Evolutionary conservation across 2,329 filamentous ascomycete genomes (phyloP).

Genomic region (Alternaria rosae): DNA sequence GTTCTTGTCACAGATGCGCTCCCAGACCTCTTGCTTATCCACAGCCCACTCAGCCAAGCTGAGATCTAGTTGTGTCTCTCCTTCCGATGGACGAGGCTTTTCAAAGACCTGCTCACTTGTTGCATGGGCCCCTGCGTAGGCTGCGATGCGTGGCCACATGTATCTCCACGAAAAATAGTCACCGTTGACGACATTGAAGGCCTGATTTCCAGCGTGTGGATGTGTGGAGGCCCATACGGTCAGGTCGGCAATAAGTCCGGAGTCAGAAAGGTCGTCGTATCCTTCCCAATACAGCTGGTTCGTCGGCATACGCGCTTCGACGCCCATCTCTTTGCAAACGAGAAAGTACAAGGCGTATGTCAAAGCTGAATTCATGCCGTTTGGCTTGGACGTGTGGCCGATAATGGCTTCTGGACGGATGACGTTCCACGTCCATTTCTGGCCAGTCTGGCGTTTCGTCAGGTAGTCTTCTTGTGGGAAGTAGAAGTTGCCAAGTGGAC

Average conservation of each 20-base stretch:
- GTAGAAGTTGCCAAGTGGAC: conserved; percentile 11
- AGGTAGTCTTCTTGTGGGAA: conserved; percentile 16
- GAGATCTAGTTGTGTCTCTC: conserved; percentile 2
- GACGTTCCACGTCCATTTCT: conserved; percentile 5
- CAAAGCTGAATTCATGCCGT: conserved; percentile 13
- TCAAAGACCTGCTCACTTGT: neutral
- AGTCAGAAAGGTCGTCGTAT: conserved; percentile 2
- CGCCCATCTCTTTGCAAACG: conserved; percentile 8
- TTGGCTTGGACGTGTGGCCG: conserved; percentile 2
- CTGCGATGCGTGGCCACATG: conserved; percentile 7
- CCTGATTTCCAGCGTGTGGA: neutral
- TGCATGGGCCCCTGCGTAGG: neutral
- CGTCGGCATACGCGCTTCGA: neutral
- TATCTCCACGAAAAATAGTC: conserved; percentile 13
- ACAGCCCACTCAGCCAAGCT: conserved; percentile 2
- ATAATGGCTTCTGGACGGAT: conserved; percentile 15
- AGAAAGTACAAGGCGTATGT: conserved; percentile 15
- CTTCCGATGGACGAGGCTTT: neutral
- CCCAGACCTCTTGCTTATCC: conserved; percentile 2
- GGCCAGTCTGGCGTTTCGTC: neutral
- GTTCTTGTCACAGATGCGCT: neutral
- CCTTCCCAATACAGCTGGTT: conserved; percentile 11
- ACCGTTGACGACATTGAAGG: conserved; percentile 14
- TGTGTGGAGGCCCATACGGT: neutral
- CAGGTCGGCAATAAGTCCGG: conserved; percentile 7